Conservation (phyloP, 176 grass and related monocot genomes). For the Phoenix dactylifera region DNA sequence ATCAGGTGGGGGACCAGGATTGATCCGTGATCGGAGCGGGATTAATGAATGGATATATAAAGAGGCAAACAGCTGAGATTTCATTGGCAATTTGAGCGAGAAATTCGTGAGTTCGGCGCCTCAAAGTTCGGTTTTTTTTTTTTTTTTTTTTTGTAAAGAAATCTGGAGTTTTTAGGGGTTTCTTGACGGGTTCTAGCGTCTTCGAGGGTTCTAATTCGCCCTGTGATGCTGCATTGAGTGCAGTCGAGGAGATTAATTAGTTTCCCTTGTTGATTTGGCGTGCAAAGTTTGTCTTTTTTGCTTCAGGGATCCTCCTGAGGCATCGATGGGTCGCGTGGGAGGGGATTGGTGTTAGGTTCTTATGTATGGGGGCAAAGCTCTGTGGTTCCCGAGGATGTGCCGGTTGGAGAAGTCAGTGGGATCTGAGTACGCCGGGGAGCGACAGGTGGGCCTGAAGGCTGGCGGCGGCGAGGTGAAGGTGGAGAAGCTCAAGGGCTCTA, state of each 20-base stretch:
- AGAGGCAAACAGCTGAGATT: too few relatives aligned
- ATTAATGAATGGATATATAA: too few relatives aligned
- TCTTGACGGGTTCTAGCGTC: too few relatives aligned
- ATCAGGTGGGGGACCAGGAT: neutral
- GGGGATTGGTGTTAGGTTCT: neutral
- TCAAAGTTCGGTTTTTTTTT: too few relatives aligned
- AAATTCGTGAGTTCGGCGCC: too few relatives aligned
- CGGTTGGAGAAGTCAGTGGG: constrained; percentile 9
- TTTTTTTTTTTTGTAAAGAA: too few relatives aligned
- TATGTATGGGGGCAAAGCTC: neutral
- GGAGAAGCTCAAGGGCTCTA: constrained; percentile 23
- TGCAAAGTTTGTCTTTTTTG: too few relatives aligned
- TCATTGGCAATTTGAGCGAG: neutral
- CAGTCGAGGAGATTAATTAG: neutral
- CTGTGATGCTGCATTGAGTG: constrained; percentile 1
- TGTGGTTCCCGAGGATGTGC: constrained; percentile 13
- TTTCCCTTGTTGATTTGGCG: too few relatives aligned
- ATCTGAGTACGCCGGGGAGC: constrained; percentile 13
- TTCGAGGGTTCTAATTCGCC: neutral
- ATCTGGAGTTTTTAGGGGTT: too few relatives aligned
- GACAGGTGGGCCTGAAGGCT: constrained; percentile 3
- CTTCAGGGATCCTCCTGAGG: too few relatives aligned
- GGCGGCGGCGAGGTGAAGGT: neutral
- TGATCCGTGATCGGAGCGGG: neutral
- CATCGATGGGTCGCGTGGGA: neutral